phyloP scores from a whole-genome alignment of 179 eudicot genomes.

The Corrigiola litoralis region DNA sequence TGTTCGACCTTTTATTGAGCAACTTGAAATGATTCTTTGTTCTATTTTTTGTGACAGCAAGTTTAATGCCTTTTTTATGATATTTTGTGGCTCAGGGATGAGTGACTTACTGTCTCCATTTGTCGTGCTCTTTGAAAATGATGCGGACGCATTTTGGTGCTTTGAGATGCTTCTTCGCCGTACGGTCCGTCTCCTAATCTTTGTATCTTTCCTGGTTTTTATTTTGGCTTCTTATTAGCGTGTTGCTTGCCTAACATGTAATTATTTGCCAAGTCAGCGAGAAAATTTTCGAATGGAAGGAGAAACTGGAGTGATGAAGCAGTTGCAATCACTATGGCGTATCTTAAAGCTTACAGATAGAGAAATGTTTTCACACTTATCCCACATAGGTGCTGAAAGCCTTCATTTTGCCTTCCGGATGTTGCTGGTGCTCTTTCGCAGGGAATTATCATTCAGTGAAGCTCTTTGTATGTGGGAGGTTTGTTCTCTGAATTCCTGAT shows the following conservation, averaged over 20 bases:
- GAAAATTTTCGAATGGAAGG: constrained; percentile 97
- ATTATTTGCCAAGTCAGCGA: constrained; percentile 44
- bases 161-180: constrained; percentile 98
- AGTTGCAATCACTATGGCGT: constrained; percentile 85
- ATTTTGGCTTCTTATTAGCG: background rate
- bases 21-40: background rate
- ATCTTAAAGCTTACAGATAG: constrained; percentile 74
- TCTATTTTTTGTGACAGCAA: background rate
- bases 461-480: constrained; percentile 99
- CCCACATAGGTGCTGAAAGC: constrained; percentile 95
- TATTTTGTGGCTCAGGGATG: constrained; percentile 59
- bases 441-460: constrained; percentile 89
- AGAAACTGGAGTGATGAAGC: constrained; percentile 97
- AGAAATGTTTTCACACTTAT: constrained; percentile 83
- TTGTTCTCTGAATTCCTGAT: constrained; percentile 36
- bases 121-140: constrained; percentile 90
- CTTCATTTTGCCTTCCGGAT: constrained; percentile 98
- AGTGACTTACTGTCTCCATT: constrained; percentile 96
- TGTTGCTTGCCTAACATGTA: constrained; percentile 11
- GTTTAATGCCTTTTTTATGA: constrained; percentile 11
- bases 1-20: background rate
- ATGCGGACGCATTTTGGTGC: constrained; percentile 99
- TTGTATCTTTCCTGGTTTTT: constrained; percentile 2
- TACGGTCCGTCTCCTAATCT: constrained; percentile 47
- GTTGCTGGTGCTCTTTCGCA: constrained; percentile 93